Base-by-base conservation (phyloP, 2,329 filamentous ascomycete genomes). In the Fusarium praegraminearum region DNA sequence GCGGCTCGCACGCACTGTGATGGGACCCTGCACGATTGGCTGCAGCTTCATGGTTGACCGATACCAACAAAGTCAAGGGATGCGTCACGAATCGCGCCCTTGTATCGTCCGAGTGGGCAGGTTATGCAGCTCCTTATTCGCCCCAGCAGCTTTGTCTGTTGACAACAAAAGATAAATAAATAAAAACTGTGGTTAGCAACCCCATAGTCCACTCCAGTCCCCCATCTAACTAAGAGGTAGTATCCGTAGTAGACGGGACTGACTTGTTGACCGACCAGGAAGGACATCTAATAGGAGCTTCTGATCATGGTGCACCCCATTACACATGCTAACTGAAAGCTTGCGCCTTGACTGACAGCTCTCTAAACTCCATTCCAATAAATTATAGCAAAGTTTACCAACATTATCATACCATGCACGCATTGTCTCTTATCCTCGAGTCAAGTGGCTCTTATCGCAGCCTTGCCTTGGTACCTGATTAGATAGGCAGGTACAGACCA, bases 21-120 rank as follows among this genome's bases (percentile, higher is more conserved):
- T 45, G 46, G 63, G 52, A 28, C 61, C 63, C 54, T 71, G 47
- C 50, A 65, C 64, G 49, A 71, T 71, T 71, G 68, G 68, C 60
- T 69, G 59, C 32, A 57, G 28, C 46, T 47, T 65, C 50, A 56
- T 68, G 54, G 64, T 61, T 65, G 59, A 53, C 64, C 47, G 68
- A 71, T 71, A 71, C 68, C 69, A 71, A 71, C 65, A 71, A 69
- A 52, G 53, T 69, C 65, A 35, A 71, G 56, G 60, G 64, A 71
- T 71, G 68, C 56, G 60, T 71, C 64, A 71, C 68, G 68, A 71
- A 65, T 71, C 60, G 56, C 56, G 68, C 58, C 62, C 67, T 68
- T 51, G 58, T 70, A 66, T 45, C 30, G 20, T 58, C 22, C 26
- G 49, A 68, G 57, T 52, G 53, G 67, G 50, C 43, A 57, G 44